Percentiles rank a stretch among this genome's conserved stretches.
Conservation (phyloP, 2,329 filamentous ascomycete species). For the Aspergillus spinulosporus region DNA sequence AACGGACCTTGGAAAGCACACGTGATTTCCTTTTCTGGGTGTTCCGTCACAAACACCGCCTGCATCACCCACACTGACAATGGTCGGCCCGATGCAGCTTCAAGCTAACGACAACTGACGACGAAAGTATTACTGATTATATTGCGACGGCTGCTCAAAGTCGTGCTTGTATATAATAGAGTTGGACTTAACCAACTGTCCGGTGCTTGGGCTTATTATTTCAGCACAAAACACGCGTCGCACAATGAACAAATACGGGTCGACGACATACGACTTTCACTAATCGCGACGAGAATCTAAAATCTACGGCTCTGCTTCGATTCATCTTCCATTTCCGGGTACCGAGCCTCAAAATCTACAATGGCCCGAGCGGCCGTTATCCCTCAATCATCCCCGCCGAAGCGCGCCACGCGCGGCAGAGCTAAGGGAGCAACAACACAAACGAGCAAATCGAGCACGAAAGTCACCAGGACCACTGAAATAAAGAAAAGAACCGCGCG, state of each 20-base stretch:
- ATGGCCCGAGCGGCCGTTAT: conserved; percentile 32
- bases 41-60: conserved; percentile 7
- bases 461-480: conserved; percentile 17
- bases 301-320: background rate
- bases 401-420: conserved; percentile 24
- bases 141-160: too few relatives aligned
- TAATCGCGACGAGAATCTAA: background rate
- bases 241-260: conserved; percentile 2
- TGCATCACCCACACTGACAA: background rate
- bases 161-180: too few relatives aligned
- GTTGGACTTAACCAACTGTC: too few relatives aligned
- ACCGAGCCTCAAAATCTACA: background rate
- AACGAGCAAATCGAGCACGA: conserved; percentile 14
- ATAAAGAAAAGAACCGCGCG: conserved; percentile 16
- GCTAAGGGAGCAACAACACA: conserved; percentile 19
- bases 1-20: conserved; percentile 6
- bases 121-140: too few relatives aligned
- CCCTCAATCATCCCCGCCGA: conserved; percentile 22
- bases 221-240: background rate
- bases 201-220: too few relatives aligned
- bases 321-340: background rate
- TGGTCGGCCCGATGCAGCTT: conserved; percentile 4
- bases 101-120: conserved; percentile 10
- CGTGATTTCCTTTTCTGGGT: conserved; percentile 17
- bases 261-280: background rate